phyloP scores from a whole-genome alignment of 805 yeast genomes.

The Metschnikowia similis region DNA sequence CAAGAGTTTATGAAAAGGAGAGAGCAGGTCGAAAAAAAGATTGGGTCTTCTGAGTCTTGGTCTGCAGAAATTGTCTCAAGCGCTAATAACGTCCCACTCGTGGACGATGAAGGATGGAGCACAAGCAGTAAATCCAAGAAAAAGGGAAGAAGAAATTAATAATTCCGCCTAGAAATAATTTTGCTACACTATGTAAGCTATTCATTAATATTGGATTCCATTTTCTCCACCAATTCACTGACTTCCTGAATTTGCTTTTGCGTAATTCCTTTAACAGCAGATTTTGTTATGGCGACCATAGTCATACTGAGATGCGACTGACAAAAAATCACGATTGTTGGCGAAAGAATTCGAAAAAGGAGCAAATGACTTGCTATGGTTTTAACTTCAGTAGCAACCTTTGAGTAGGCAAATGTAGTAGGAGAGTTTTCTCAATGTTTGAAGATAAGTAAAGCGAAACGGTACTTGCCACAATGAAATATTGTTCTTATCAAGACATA shows the following conservation, averaged over 20 bases:
- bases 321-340: slow-evolving; percentile 51
- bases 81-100: slow-evolving; percentile 34
- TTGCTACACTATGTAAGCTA: background rate
- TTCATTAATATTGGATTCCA: slow-evolving; percentile 1
- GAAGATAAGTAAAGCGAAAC: slow-evolving; percentile 49
- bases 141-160: slow-evolving; percentile 27
- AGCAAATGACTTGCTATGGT: slow-evolving; percentile 46
- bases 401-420: slow-evolving; percentile 39
- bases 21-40: slow-evolving; percentile 59
- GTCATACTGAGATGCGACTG: slow-evolving; percentile 54
- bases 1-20: slow-evolving; percentile 81
- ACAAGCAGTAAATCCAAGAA: slow-evolving; percentile 38
- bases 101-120: slow-evolving; percentile 47
- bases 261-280: slow-evolving; percentile 58
- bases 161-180: background rate
- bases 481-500: slow-evolving; percentile 49
- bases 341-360: slow-evolving; percentile 55
- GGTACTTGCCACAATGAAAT: slow-evolving; percentile 26
- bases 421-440: slow-evolving; percentile 45
- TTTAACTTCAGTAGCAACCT: slow-evolving; percentile 38
- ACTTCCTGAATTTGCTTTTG: slow-evolving; percentile 42
- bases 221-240: slow-evolving; percentile 10
- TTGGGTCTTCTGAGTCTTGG: slow-evolving; percentile 57
- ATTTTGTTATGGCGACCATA: slow-evolving; percentile 59
- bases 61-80: slow-evolving; percentile 55